Conservation (phyloP, 257 asterid genomes). For the Primulina eburnea region DNA sequence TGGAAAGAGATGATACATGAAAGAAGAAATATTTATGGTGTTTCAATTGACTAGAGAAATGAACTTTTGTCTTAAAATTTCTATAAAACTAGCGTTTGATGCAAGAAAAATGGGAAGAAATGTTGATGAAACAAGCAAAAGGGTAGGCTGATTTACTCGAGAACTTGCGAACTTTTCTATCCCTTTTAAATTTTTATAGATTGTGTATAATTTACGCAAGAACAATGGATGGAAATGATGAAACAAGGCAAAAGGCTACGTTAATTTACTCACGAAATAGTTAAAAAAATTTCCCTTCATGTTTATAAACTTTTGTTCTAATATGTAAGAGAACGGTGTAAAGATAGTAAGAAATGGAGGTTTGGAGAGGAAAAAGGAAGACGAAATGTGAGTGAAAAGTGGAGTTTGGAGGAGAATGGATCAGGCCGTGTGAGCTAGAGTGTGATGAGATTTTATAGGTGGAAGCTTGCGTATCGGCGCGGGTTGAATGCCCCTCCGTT, state of each 20-base stretch:
- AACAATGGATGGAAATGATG: background rate
- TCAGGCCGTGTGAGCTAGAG: constrained; percentile 35
- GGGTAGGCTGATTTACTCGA: background rate
- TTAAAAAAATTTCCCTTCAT: background rate
- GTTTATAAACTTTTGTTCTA: background rate
- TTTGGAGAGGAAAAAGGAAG: constrained; percentile 11
- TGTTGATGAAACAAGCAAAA: background rate
- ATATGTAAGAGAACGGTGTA: constrained; percentile 1
- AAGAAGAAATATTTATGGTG: background rate
- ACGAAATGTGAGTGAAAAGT: constrained; percentile 26
- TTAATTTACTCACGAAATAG: too few relatives aligned
- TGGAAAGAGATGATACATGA: background rate
- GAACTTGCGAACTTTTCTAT: background rate
- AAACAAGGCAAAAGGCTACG: background rate
- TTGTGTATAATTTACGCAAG: background rate
- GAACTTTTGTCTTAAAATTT: background rate
- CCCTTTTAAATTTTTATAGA: background rate
- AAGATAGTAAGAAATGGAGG: constrained; percentile 11
- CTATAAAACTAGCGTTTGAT: background rate
- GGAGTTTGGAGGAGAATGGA: constrained; percentile 28
- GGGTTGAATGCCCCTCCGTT: constrained; percentile 50
- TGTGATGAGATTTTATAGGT: constrained; percentile 54
- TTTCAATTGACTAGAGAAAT: background rate
- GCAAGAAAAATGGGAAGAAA: background rate
- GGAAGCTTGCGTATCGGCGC: constrained; percentile 55